A percentile compares a stretch with the other conserved stretches of the same genome.
Evolutionary conservation across 352 stramenopile genomes (phyloP).

Genomic region (Phytophthora europaea): DNA sequence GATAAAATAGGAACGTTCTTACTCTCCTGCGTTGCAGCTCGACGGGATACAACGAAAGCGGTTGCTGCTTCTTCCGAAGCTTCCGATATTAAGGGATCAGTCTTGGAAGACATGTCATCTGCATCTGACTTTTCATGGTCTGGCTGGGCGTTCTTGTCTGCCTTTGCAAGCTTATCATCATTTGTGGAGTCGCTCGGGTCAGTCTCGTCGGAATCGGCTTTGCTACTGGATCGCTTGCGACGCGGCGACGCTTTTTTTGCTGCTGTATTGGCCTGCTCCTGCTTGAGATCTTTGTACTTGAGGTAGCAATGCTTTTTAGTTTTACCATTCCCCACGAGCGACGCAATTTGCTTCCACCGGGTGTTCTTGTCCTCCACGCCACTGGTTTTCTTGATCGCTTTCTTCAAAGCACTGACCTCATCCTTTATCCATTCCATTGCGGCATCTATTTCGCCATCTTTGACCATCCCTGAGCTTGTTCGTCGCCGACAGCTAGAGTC

Average conservation of each 20-base stretch:
- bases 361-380: slow-evolving; percentile 73
- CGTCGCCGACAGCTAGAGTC: slow-evolving; percentile 16
- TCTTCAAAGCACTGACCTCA: slow-evolving; percentile 67
- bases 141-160: neutral
- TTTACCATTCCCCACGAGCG: slow-evolving; percentile 65
- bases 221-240: slow-evolving; percentile 19
- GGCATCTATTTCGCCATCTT: slow-evolving; percentile 34
- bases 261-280: slow-evolving; percentile 56
- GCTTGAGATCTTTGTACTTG: slow-evolving; percentile 88
- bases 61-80: slow-evolving; percentile 1
- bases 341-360: slow-evolving; percentile 76
- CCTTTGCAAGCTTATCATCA: neutral
- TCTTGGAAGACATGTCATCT: slow-evolving; percentile 3
- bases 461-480: slow-evolving; percentile 10
- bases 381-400: slow-evolving; percentile 78
- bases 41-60: slow-evolving; percentile 26
- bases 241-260: slow-evolving; percentile 41
- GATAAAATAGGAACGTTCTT: slow-evolving; percentile 5
- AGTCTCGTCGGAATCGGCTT: slow-evolving; percentile 6
- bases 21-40: neutral
- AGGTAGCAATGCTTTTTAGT: slow-evolving; percentile 88
- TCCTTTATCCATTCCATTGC: slow-evolving; percentile 60
- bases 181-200: neutral
- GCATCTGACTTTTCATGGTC: slow-evolving; percentile 16
- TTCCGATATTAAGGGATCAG: neutral